These are phyloP conservation scores for Pythium dissotocum DNA, from an alignment of 352 stramenopile genomes.

Conservation along the genomic window DNA sequence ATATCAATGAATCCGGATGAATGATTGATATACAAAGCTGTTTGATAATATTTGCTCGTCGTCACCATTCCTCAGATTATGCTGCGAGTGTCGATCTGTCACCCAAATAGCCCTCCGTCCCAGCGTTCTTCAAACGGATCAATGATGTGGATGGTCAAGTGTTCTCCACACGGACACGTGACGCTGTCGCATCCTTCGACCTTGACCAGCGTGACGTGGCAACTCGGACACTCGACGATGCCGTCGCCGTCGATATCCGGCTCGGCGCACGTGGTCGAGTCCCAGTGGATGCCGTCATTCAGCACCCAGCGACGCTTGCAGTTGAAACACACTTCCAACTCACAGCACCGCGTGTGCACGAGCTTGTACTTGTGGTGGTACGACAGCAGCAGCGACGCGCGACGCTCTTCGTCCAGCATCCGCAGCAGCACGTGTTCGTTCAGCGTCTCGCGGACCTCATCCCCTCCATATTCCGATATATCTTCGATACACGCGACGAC, in stretches of 20 bases:
- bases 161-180: conserved; percentile 37
- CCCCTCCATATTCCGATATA: conserved; percentile 8
- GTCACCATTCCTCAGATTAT: too few relatives aligned
- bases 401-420: conserved; percentile 43
- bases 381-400: conserved; percentile 43
- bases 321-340: conserved; percentile 43
- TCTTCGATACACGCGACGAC: conserved; percentile 20
- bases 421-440: conserved; percentile 22
- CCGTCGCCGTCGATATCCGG: conserved; percentile 30
- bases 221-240: conserved; percentile 39
- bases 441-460: conserved; percentile 30
- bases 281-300: conserved; percentile 25
- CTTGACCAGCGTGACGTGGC: conserved; percentile 49
- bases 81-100: too few relatives aligned
- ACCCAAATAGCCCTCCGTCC: conserved; percentile 15
- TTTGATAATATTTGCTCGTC: too few relatives aligned
- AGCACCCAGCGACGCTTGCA: conserved; percentile 39
- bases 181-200: conserved; percentile 48
- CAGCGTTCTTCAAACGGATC: conserved; percentile 18
- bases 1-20: too few relatives aligned
- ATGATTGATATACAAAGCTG: too few relatives aligned
- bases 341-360: conserved; percentile 32
- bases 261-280: conserved; percentile 23
- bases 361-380: conserved; percentile 35
- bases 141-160: conserved; percentile 18